Percentiles rank a stretch among this genome's conserved stretches.
Conservation (phyloP, 352 stramenopile species). For the Phytophthora boehmeriae region DNA sequence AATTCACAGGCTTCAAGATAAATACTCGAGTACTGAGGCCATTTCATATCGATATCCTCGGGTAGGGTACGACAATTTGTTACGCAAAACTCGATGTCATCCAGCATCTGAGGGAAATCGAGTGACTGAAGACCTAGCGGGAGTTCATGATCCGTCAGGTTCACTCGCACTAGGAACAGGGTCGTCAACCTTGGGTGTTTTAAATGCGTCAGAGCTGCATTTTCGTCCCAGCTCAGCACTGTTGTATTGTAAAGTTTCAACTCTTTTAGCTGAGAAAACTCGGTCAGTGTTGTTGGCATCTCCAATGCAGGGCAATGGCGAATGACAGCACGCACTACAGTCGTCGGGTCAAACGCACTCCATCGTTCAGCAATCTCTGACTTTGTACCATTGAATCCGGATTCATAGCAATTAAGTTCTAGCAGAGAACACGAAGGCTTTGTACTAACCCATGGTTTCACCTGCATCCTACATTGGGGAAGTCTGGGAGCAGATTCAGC, state of each 20-base stretch:
- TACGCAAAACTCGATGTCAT: constrained; percentile 40
- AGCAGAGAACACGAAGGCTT: constrained; percentile 47
- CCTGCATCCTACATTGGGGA: constrained; percentile 35
- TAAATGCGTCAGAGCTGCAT: constrained; percentile 14
- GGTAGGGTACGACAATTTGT: constrained; percentile 45
- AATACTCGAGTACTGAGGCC: constrained; percentile 34
- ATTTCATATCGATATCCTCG: constrained; percentile 43
- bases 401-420: constrained; percentile 37
- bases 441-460: constrained; percentile 39
- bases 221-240: constrained; percentile 17
- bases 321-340: constrained; percentile 27
- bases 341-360: constrained; percentile 21
- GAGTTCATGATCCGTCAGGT: constrained; percentile 8
- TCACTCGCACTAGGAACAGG: constrained; percentile 32
- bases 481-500: constrained; percentile 11
- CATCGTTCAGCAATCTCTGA: constrained; percentile 13
- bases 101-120: constrained; percentile 15
- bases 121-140: constrained; percentile 8
- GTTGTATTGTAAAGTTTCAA: constrained; percentile 43
- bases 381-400: constrained; percentile 9
- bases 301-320: constrained; percentile 37
- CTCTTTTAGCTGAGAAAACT: constrained; percentile 20
- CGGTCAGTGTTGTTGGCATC: constrained; percentile 22
- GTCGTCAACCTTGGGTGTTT: constrained; percentile 21
- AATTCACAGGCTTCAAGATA: constrained; percentile 28